Conservation (phyloP, 2,329 filamentous ascomycete genomes). For the Diaporthe sp. region DNA sequence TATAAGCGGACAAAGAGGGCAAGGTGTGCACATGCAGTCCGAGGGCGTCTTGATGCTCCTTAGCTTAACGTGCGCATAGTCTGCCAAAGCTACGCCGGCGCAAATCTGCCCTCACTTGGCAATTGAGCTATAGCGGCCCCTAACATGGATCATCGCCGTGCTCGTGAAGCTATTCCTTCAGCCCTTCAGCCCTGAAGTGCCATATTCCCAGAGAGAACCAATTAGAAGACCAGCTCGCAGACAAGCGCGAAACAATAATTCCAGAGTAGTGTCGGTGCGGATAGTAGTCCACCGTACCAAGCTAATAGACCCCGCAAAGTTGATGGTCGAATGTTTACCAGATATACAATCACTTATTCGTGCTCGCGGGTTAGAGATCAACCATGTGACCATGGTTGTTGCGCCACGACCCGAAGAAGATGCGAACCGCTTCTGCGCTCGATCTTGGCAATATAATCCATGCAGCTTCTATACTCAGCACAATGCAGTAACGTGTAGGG, state of each 20-base stretch:
- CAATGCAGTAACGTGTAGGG: too few relatives aligned
- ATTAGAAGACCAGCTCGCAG: not conserved
- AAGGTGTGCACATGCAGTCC: not conserved
- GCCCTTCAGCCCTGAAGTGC: constrained; percentile 3
- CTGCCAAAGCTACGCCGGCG: not conserved
- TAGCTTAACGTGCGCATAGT: not conserved
- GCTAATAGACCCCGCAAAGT: not conserved
- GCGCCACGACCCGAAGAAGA: too few relatives aligned
- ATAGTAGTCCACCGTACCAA: not conserved
- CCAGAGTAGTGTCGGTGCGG: not conserved
- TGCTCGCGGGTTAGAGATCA: too few relatives aligned
- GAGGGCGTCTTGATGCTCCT: not conserved
- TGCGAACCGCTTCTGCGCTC: too few relatives aligned
- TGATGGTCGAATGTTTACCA: too few relatives aligned
- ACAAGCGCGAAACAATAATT: not conserved
- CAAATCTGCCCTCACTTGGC: not conserved
- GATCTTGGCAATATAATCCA: too few relatives aligned
- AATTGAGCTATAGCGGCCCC: not conserved
- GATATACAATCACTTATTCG: too few relatives aligned
- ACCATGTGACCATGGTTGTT: too few relatives aligned
- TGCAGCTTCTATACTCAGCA: too few relatives aligned
- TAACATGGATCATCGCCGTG: not conserved
- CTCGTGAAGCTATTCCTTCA: not conserved
- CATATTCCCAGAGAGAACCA: not conserved
- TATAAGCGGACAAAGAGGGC: not conserved